Base-by-base conservation (phyloP, 805 yeast genomes). In the Nakazawaea populi region DNA sequence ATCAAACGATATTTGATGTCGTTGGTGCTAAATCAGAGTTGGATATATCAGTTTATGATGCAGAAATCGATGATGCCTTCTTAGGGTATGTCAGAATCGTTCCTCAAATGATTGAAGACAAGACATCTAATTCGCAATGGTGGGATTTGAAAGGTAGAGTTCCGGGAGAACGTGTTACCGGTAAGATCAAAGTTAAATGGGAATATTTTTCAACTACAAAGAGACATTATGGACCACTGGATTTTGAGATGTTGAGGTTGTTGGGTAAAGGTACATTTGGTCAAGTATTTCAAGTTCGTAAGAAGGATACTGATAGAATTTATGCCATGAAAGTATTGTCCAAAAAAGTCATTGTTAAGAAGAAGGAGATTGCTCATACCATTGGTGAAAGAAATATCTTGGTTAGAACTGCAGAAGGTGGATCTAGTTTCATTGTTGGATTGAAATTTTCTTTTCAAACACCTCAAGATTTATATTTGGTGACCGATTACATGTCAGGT, bases 241-340 rank as follows among this genome's bases (percentile, higher is more conserved):
- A 94, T 69, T 94, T 94, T 68, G 96, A 91, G 66, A 89, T 92
- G 14, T 78, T 94, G 60, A 77, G 97, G 62, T 74, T 92, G 48
- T 74, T 92, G 54, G 99, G 99, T 54, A 90, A 89, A 65, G 99
- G 99, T 49, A 94, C 98, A 1, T 92, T 92, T 74, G 99, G 99
- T 34, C 96, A 89, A 71, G 99, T 92, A 37, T 94, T 86, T 69
- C 99, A 94, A 72, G 99, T 94, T 42, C 83, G 86, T 56, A 94
- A 92, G 76, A 78, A 77, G 58, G 98, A 94, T 65, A 89, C 96
- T 6, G 80, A 81, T 53, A 80, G 97, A 60, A 86, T 94, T 52
- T 94, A 94, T 66, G 99, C 99, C 40, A 94, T 94, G 99, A 94
- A 94, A 70, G 96, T 92, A 31, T 78, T 94, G 49, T 87, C 96